Conservation (phyloP, 2,329 filamentous ascomycete species). For the Tympanopsis confertula region DNA sequence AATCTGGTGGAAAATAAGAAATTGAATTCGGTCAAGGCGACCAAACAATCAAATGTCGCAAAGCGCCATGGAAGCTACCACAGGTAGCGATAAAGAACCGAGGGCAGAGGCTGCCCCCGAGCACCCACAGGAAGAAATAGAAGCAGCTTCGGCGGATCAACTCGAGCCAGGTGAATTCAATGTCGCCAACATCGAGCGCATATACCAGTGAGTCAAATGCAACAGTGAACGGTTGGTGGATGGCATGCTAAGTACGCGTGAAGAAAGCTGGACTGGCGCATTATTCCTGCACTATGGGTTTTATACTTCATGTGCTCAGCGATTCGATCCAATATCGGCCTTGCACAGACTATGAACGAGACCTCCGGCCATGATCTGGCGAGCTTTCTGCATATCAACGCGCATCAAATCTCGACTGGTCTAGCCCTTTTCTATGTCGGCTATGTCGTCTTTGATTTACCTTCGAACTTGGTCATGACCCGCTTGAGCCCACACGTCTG, state of each 20-base stretch:
- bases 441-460: slow-evolving; percentile 81
- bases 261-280: slow-evolving; percentile 43
- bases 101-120: too few relatives aligned
- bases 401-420: slow-evolving; percentile 72
- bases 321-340: slow-evolving; percentile 81
- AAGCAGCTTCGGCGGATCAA: too few relatives aligned
- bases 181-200: slow-evolving; percentile 1
- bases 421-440: slow-evolving; percentile 84
- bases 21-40: too few relatives aligned
- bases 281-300: slow-evolving; percentile 70
- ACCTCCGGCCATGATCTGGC: slow-evolving; percentile 62
- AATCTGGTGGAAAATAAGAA: too few relatives aligned
- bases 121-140: too few relatives aligned
- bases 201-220: background rate
- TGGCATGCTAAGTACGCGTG: too few relatives aligned
- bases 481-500: slow-evolving; percentile 73
- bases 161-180: too few relatives aligned
- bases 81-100: too few relatives aligned
- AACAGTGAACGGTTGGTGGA: too few relatives aligned
- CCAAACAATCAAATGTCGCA: too few relatives aligned
- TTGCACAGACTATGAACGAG: slow-evolving; percentile 88
- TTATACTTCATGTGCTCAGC: slow-evolving; percentile 88
- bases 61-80: too few relatives aligned
- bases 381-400: slow-evolving; percentile 53
- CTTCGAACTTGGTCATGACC: slow-evolving; percentile 82